Evolutionary conservation across 345 rosid genomes (phyloP).

Genomic region (Rhodamnia argentea): DNA sequence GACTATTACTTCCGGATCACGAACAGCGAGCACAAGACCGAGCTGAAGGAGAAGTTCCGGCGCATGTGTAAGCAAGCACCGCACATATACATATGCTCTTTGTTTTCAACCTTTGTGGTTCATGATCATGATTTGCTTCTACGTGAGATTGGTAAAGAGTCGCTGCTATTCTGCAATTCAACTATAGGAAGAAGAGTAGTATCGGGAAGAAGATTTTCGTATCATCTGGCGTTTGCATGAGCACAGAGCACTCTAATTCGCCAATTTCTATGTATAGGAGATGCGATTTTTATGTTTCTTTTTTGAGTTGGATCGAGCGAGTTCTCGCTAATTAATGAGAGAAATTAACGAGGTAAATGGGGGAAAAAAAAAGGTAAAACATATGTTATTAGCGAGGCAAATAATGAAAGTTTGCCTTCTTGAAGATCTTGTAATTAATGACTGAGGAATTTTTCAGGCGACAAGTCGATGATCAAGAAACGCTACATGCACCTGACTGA

Average conservation of each 20-base stretch:
- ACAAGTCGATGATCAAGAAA: slow-evolving; percentile 31
- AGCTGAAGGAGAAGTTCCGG: slow-evolving; percentile 48
- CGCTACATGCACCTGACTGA: slow-evolving; percentile 34
- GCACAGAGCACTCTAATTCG: not conserved
- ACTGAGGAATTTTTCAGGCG: slow-evolving; percentile 16
- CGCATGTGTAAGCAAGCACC: slow-evolving; percentile 40
- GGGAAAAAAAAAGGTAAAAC: not conserved
- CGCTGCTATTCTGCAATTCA: too few relatives aligned
- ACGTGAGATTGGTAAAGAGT: too few relatives aligned
- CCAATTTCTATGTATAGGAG: too few relatives aligned
- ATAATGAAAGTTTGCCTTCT: not conserved
- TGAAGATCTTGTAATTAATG: not conserved
- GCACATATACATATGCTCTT: not conserved
- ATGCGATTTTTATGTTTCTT: not conserved
- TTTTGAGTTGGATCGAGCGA: not conserved
- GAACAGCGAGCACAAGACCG: slow-evolving; percentile 34
- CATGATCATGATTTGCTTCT: not conserved
- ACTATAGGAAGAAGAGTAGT: too few relatives aligned
- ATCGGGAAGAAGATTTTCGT: not conserved
- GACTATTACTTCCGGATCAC: slow-evolving; percentile 47
- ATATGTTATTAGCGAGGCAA: not conserved
- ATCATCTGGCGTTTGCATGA: not conserved
- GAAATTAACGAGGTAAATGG: not conserved
- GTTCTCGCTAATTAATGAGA: not conserved
- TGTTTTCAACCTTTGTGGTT: not conserved